Base-by-base conservation (phyloP, 2,329 filamentous ascomycete species). In the Aspergillus niger region DNA sequence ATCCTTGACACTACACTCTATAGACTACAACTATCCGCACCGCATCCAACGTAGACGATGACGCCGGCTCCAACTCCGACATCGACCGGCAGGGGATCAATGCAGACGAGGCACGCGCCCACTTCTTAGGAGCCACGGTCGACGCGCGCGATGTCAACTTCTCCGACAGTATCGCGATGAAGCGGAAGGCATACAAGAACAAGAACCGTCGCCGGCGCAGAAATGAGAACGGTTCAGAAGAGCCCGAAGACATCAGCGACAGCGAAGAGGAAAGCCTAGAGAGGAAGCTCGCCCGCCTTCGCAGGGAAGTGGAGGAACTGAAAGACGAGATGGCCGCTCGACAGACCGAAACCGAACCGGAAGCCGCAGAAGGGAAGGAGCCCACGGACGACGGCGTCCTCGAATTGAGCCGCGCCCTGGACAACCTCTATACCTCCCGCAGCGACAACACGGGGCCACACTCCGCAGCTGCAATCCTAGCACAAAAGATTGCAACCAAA, bases 91-190 rank as follows among this genome's bases (percentile, higher is more conserved):
- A 90, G 38, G 86, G 88, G 24, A 80, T 98, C 8, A 89, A 90
- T 63, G 87, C 92, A 64, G 85, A 91, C 68, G 85, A 91, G 73
- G 95, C 95, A 47, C 89, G 94, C 59, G 87, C 86, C 32, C 86
- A 88, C 47, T 99, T 99, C 74, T 82, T 89, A 57, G 88, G 91
- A 2, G 82, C 90, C 8, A 84, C 86, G 43, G 86, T 96, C 32
- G 90, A 96, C 72, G 89, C 92, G 5, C 84, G 85, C 55, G 87
- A 89, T 22, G 91, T 90, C 24, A 91, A 97, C 76, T 95, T 97
- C 75, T 96, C 93, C 2, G 93, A 97, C 76, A 89, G 93, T 56
- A 88, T 98, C 39, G 88, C 87, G 61, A 87, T 87, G 50, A 94
- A 94, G 75, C 86, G 91, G 64, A 91, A 90, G 76, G 91, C 91